These are phyloP conservation scores for Digitaria exilis DNA, from an alignment of 202 grass and related monocot species.

Conservation along the genomic window DNA sequence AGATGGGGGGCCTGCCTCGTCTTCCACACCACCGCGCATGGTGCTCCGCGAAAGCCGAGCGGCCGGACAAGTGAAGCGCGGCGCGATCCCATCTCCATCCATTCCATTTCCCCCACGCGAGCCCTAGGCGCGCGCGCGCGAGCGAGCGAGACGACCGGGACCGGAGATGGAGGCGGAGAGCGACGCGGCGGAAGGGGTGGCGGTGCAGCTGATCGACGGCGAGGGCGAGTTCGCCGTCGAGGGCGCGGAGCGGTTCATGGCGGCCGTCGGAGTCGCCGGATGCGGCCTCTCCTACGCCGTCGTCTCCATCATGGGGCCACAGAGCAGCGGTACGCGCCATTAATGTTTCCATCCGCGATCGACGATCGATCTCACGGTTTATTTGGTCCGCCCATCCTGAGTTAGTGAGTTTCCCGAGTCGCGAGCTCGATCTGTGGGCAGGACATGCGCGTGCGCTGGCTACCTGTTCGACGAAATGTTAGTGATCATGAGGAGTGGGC, in stretches of 20 bases:
- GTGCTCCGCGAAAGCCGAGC: conserved; percentile 37
- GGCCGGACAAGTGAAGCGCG: conserved; percentile 38
- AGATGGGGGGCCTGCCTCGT: no score
- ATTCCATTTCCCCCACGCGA: conserved; percentile 1
- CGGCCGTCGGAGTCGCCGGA: conserved; percentile 48
- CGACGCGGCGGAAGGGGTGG: conserved; percentile 30
- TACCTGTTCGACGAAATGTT: conserved; percentile 44
- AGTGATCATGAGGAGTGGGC: background rate
- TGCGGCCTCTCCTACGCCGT: conserved; percentile 93
- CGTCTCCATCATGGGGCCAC: conserved; percentile 85
- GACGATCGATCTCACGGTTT: background rate
- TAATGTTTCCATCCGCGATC: background rate
- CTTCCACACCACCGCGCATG: background rate
- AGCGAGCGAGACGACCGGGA: conserved; percentile 2
- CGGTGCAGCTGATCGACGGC: conserved; percentile 83
- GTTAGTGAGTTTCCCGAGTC: no score
- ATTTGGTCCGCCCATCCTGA: no score
- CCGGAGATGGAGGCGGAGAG: conserved; percentile 35
- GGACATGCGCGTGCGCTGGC: background rate
- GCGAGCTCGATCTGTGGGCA: no score
- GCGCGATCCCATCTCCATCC: conserved; percentile 4
- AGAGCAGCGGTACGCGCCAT: conserved; percentile 71
- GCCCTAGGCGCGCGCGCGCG: no score
- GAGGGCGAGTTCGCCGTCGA: conserved; percentile 69
- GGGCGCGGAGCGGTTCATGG: conserved; percentile 66